Evolutionary conservation across 2,329 filamentous ascomycete species (phyloP), one percentile per base, ranked within the genome.

Genomic region (Hypoxylon sp.): DNA sequence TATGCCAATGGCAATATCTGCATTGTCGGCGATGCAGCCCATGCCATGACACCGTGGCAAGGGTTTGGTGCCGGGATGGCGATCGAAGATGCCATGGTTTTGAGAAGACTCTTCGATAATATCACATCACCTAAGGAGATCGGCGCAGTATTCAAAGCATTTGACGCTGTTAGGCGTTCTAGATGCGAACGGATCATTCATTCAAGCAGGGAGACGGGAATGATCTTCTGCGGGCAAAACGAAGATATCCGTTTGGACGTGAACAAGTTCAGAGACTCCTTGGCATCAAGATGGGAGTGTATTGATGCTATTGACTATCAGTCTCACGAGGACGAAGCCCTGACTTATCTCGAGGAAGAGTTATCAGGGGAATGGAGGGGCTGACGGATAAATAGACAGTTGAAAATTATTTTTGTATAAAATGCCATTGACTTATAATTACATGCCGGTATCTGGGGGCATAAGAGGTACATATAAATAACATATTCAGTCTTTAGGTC

Each of bases 111-210:
- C 12, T 39, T 66, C 12, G 14, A 21, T 29, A 27, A 47, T 2
- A 54, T 63, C 9, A 25, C 39, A 12, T 61, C 64, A 0, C 14
- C 14, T 8, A 12, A 34, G 4, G 59, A 61, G 11, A 29, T 65
- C 11, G 27, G 16, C 5, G 39, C 30, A 1, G 62, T 56, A 8
- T 66, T 70, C 46, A 52, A 47, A n/a, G 55, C 61, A 7, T 69
- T 53, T 30, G 61, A 66, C 16, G 6, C 30, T 12, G 0, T 69
- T 1, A 63, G 69, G 19, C 27, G 63, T 34, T 53, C 61, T 5
- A 47, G 69, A 12, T 59, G 69, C 41, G 61, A 69, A 46, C 55
- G 51, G 29, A 32, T 71, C 32, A 62, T 71, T 9, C 55, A 69
- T 25, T 69, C 66, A 0, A 67, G 69, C 25, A 41, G 63, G 25